Evolutionary conservation across 768 basidiomycete genomes (phyloP), one percentile per base, ranked within the genome.

Genomic region (Cystoderma amianthinum): DNA sequence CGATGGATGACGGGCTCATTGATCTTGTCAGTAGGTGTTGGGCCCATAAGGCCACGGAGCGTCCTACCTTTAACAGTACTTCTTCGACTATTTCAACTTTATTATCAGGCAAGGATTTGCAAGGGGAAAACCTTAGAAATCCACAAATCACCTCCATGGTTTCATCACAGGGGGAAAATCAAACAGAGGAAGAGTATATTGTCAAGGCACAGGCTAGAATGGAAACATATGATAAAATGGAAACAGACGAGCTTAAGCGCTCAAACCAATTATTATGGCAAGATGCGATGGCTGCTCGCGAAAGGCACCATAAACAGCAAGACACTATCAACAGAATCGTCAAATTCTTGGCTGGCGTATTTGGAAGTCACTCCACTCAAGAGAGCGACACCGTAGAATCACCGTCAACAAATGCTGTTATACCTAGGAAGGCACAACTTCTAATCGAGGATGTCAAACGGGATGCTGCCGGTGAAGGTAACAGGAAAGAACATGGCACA

Each of bases 321-420:
- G 93, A 98, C 58, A 96, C 92, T 16, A 92, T 98, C 57, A 92
- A 96, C 54, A 70, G 89, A 42, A 98, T 99, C 46, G 75, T 99
- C 48, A 86, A 91, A 45, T 98, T 99, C 62, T 64, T 99, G 42
- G 94, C 94, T 7, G 83, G 90, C 11, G 85, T 97, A 2, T 98
- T 98, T 63, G 85, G 85, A 10, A 60, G 58, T 34, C 74, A 71
- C 41, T 65, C 67, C 12, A 46, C 16, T 10, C 43, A 48, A 22
- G 61, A 64, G 39, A 61, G 64, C 23, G 61, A 59, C 34, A 52
- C 44, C 5, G 52, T 53, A 2, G 55, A 58, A 6, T 44, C 49
- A 21, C 37, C 61, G 12, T 45, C 62, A 9, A 52, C 65, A 4
- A 62, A 62, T 24, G 63, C 69, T 19, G 73, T 78, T 2, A 63